phyloP scores from a whole-genome alignment of 768 basidiomycete genomes.

The Hericium alpestre region DNA sequence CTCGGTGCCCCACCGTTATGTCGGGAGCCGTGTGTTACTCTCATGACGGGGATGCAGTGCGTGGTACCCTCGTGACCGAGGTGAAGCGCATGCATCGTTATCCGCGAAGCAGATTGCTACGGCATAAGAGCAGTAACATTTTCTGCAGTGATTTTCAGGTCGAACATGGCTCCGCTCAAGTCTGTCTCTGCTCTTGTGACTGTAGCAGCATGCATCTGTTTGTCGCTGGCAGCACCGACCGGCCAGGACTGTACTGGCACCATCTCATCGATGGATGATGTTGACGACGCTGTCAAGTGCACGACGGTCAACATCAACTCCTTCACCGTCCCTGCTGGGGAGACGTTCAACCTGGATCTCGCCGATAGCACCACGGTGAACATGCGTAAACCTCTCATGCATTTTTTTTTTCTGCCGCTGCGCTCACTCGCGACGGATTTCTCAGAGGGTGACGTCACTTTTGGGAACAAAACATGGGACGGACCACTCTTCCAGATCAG shows the following conservation, averaged over 20 bases:
- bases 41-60: background rate
- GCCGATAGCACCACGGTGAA: conserved; percentile 44
- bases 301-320: conserved; percentile 45
- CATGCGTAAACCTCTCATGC: conserved; percentile 31
- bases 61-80: background rate
- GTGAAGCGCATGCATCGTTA: background rate
- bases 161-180: background rate
- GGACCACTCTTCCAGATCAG: conserved; percentile 43
- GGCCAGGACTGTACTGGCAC: conserved; percentile 36
- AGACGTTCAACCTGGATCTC: conserved; percentile 38
- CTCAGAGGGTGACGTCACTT: conserved; percentile 46
- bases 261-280: conserved; percentile 42
- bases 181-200: background rate
- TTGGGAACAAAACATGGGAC: conserved; percentile 40
- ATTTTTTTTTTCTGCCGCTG: background rate
- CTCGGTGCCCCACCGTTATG: background rate
- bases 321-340: conserved; percentile 47
- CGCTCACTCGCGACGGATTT: background rate
- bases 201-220: background rate
- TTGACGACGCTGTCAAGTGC: conserved; percentile 41
- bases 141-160: background rate
- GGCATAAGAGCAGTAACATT: background rate
- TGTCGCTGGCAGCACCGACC: conserved; percentile 19
- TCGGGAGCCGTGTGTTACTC: background rate
- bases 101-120: background rate